Conservation (phyloP, 352 stramenopile genomes). For the Sclerospora graminicola region DNA sequence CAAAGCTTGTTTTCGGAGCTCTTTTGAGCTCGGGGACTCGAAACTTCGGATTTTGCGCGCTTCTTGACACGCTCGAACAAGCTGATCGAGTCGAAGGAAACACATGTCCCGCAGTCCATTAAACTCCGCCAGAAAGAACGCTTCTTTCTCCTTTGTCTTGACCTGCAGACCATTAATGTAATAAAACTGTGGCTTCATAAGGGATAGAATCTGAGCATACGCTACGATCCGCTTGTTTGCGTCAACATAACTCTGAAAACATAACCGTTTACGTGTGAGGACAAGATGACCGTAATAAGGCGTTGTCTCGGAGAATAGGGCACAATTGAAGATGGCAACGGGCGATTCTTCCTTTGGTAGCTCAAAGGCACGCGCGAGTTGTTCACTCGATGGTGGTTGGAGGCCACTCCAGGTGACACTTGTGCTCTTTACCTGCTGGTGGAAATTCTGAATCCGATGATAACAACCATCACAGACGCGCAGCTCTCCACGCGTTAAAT, state of each 20-base stretch:
- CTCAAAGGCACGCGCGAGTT: constrained; percentile 33
- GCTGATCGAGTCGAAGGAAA: constrained; percentile 59
- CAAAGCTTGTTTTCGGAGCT: constrained; percentile 40
- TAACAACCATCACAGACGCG: constrained; percentile 70
- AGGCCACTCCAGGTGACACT: constrained; percentile 61
- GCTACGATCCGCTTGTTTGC: constrained; percentile 42
- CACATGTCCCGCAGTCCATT: constrained; percentile 64
- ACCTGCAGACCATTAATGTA: constrained; percentile 78
- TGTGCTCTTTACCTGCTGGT: constrained; percentile 45
- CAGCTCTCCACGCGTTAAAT: constrained; percentile 43
- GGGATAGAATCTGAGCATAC: constrained; percentile 45
- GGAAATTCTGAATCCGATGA: constrained; percentile 62
- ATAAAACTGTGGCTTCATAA: constrained; percentile 79
- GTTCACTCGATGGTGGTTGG: constrained; percentile 20
- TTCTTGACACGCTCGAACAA: constrained; percentile 55
- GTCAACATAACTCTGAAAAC: constrained; percentile 44
- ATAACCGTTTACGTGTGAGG: constrained; percentile 56
- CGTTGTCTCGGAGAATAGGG: constrained; percentile 57
- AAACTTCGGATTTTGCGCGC: constrained; percentile 8
- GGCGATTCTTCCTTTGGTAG: constrained; percentile 31
- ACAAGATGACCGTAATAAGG: constrained; percentile 68
- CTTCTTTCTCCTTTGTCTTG: constrained; percentile 51
- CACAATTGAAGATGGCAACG: constrained; percentile 69
- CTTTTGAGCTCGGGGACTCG: constrained; percentile 23
- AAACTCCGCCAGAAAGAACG: constrained; percentile 74